Base-by-base conservation (phyloP, 805 yeast genomes). In the Priceomyces carsonii region DNA sequence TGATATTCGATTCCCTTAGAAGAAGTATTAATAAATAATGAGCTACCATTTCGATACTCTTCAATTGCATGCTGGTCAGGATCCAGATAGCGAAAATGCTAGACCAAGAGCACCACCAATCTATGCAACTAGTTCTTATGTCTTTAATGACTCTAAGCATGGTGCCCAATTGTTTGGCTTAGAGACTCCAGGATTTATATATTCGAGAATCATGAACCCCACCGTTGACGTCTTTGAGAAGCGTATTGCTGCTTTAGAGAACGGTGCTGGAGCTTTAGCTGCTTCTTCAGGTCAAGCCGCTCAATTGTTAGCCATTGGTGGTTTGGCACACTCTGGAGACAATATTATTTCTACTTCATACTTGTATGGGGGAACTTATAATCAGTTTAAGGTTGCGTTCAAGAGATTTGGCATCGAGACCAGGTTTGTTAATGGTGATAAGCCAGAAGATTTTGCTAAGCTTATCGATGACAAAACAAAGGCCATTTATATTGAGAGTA, bases 241-340 rank as follows among this genome's bases (percentile, higher is more conserved):
- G 59, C 78, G 99, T 67, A 74, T 91, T 41, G 95, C 96, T 36
- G 95, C 95, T 33, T 75, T 91, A 42, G 99, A 91, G 66, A 83
- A 85, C 39, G 99, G 98, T 55, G 82, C 80, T 33, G 95, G 85
- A 40, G 98, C 95, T 3, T 66, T 91, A 37, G 95, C 96, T 5
- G 82, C 84, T 17, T 63, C 95, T 15, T 89, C 97, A n/a, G 99
- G 99, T 43, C 96, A 90, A 67, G 91, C 97, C 36, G 97, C 98
- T 18, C 96, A 90, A 61, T 79, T 88, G 47, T 57, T 85, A 40
- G 95, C 96, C 14, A 71, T 89, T 58, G 74, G 85, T 22, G 87
- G 87, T 38, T 73, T 89, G 49, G 95, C 96, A 24, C 88, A 84
- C 48, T 61, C 78, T 37, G 98, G 98, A 51, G 95, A 88, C 58